Evolutionary conservation across 257 asterid species (phyloP), one percentile per base, ranked within the genome.

Genomic region (Hygrophila difformis): DNA sequence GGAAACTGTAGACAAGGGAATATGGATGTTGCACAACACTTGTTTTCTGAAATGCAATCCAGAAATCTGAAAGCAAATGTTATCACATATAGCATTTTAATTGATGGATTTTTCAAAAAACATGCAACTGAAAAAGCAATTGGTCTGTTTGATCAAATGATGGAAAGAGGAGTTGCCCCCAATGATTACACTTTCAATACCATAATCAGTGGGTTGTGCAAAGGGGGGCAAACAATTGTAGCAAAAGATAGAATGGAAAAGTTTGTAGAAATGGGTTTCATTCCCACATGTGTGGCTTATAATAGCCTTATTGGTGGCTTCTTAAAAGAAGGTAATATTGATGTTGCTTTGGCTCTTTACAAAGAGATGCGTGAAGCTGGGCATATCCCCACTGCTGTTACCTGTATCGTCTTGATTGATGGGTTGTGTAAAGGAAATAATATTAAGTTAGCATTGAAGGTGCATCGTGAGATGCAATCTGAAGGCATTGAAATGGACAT

Each of bases 251-350:
- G 54, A 34, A 72, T 84, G 77, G 56, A 64, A 13, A 62, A 61
- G 72, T 63, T 75, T 58, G 60, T 56, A 43, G 66, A 44, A 34
- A 57, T 35, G 62, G 95, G 85, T 51, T 62, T 67, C 48, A 16
- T 26, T 53, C 87, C 93, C 31, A 65, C 33, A 44, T 61, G 78
- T 71, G 69, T 47, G 76, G 66, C 84, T 39, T 84, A 88, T 57
- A 87, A 87, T 53, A 63, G 78, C 68, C 66, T 88, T 13, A 81
- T 84, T 16, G 56, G 76, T 65, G 94, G 95, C 33, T 88, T 74
- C 73, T 60, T 73, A 49, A 87, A 83, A 75, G 82, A 78, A 62
- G 78, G 65, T 14, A 56, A 68, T 39, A 41, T 61, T 21, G 56
- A 51, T 47, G 61, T 88, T 34, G 94, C 93, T 9, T 29, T 81